phyloP scores from a whole-genome alignment of 345 rosid genomes.

The Excoecaria cochinchinensis region DNA sequence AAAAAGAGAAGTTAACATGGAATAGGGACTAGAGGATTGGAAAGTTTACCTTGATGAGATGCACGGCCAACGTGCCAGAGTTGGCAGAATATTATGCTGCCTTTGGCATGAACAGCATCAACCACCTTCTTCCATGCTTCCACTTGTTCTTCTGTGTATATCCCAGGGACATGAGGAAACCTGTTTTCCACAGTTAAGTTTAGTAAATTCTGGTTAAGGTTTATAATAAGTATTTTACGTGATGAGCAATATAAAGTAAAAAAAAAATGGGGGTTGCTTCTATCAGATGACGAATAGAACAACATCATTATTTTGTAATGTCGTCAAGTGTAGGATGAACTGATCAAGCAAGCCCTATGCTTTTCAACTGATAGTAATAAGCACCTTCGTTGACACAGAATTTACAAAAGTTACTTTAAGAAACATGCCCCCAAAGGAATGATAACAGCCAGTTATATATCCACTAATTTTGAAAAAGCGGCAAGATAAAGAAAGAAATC shows the following conservation, averaged over 20 bases:
- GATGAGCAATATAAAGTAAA: not conserved
- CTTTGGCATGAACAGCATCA: constrained; percentile 73
- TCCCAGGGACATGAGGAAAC: constrained; percentile 89
- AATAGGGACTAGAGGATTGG: too few relatives aligned
- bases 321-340: not conserved
- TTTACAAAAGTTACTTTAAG: not conserved
- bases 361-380: not conserved
- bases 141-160: constrained; percentile 73
- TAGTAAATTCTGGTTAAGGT: not conserved
- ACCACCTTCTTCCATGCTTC: constrained; percentile 82
- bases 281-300: not conserved
- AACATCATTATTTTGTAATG: not conserved
- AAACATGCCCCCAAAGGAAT: not conserved
- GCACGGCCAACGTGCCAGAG: constrained; percentile 96
- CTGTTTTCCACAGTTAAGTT: constrained; percentile 34
- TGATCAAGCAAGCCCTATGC: not conserved
- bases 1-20: too few relatives aligned
- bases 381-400: not conserved
- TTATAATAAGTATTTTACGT: not conserved
- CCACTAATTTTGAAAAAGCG: not conserved
- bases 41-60: constrained; percentile 53
- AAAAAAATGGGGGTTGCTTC: not conserved
- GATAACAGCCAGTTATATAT: not conserved
- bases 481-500: too few relatives aligned
- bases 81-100: constrained; percentile 79